phyloP scores from a whole-genome alignment of 2,329 filamentous ascomycete species.

The Colletotrichum lentis region DNA sequence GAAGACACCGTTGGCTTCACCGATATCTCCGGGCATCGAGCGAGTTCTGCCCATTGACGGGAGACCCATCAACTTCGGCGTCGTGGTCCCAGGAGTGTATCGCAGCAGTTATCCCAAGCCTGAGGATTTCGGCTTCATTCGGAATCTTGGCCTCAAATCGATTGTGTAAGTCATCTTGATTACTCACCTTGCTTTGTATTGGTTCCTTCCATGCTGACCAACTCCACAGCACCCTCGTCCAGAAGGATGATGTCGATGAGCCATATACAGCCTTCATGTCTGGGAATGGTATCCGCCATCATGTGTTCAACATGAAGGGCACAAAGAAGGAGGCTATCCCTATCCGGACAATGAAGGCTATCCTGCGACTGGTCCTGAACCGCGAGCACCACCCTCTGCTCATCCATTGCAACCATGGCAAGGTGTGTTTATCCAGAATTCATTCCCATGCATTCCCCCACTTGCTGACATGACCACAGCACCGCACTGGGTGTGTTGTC shows the following conservation, averaged over 20 bases:
- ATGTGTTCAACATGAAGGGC: slow-evolving; percentile 80
- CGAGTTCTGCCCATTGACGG: slow-evolving; percentile 39
- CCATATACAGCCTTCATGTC: slow-evolving; percentile 69
- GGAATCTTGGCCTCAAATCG: slow-evolving; percentile 75
- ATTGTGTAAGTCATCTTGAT: slow-evolving; percentile 68
- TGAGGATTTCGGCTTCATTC: slow-evolving; percentile 75
- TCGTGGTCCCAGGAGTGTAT: slow-evolving; percentile 78
- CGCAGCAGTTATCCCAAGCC: slow-evolving; percentile 81
- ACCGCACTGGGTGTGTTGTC: slow-evolving; percentile 90
- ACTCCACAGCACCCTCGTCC: slow-evolving; percentile 66
- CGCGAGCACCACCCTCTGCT: slow-evolving; percentile 79
- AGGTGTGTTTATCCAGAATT: slow-evolving; percentile 54
- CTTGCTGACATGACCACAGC: slow-evolving; percentile 54
- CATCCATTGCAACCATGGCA: slow-evolving; percentile 94
- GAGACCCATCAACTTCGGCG: slow-evolving; percentile 76
- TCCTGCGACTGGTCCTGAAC: slow-evolving; percentile 76
- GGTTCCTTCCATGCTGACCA: slow-evolving; percentile 34
- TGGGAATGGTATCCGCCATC: slow-evolving; percentile 73
- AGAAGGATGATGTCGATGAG: slow-evolving; percentile 64
- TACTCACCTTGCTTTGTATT: neutral
- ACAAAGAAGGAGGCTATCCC: slow-evolving; percentile 84
- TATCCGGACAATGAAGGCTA: slow-evolving; percentile 71
- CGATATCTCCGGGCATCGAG: slow-evolving; percentile 21
- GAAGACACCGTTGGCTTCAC: slow-evolving; percentile 9
- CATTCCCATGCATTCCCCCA: too few relatives aligned